Percentiles rank a stretch among this genome's conserved stretches.
These are phyloP conservation scores for Batkoa obscura DNA, from an alignment of 371 early-diverging fungal species.

Conservation along the genomic window DNA sequence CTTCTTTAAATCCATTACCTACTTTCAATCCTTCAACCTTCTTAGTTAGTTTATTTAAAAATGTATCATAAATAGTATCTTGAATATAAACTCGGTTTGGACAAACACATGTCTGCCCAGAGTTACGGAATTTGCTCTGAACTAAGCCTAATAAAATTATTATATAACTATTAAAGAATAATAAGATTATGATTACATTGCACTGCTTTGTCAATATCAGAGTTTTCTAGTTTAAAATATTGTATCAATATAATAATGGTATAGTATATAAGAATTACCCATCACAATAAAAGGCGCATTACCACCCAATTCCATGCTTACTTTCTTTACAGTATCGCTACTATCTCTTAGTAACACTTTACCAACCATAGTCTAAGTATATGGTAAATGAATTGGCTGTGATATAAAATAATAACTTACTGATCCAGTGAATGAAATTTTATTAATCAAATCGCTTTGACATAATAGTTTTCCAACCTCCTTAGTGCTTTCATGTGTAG, in stretches of 20 bases:
- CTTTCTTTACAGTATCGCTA: constrained; percentile 49
- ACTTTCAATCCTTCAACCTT: no score
- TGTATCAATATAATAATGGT: not conserved
- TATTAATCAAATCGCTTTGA: constrained; percentile 37
- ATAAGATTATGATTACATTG: constrained; percentile 17
- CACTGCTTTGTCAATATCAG: constrained; percentile 29
- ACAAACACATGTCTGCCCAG: constrained; percentile 75
- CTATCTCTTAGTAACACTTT: constrained; percentile 51
- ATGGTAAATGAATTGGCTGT: no score
- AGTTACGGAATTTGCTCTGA: constrained; percentile 60
- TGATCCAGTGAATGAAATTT: constrained; percentile 74
- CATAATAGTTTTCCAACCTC: constrained; percentile 49
- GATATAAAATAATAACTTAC: no score
- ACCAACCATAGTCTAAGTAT: constrained; percentile 48
- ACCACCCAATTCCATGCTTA: constrained; percentile 65
- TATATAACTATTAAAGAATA: no score
- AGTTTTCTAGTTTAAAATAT: constrained; percentile 22
- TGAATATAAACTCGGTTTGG: constrained; percentile 80
- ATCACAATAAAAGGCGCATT: constrained; percentile 85
- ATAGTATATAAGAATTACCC: constrained; percentile 30
- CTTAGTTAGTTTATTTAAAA: constrained; percentile 30
- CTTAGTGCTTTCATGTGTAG: constrained; percentile 32
- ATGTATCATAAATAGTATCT: constrained; percentile 42
- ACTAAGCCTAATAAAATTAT: constrained; percentile 21
- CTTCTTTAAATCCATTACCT: constrained; percentile 50